Evolutionary conservation across 495 filamentous ascomycete species (phyloP), one percentile per base, ranked within the genome.

Genomic region (Penicillium parvum): DNA sequence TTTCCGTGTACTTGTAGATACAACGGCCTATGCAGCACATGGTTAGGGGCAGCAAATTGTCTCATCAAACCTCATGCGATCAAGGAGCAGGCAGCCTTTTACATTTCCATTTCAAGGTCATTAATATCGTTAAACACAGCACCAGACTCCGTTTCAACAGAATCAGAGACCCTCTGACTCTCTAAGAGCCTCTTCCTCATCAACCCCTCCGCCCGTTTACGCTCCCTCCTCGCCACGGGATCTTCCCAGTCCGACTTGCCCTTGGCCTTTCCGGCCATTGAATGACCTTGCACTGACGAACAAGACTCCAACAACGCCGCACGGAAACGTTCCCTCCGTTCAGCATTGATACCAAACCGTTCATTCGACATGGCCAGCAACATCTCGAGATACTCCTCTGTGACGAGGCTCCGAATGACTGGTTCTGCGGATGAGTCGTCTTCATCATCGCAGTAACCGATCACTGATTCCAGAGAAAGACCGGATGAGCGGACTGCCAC

Each of bases 401-500:
- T 3, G 25, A 27, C 25, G n/a, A 27, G 25, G 8, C 27, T 81
- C 67, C 0, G 60, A 11, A 67, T 47, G 7, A 71, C 52, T 8
- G 63, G 57, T 34, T 65, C 64, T n/a, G n/a, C n/a, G n/a, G n/a
- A n/a, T n/a, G n/a, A n/a, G 10, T 48, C 53, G 8, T 63, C 52
- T 17, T 74, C 54, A 10, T 67, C 63, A 22, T 64, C 63, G 23
- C 35, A 60, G 40, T 76, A 74, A 0, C 86, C 90, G 18, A 96
- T 76, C 21, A 95, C 63, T 1, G 82, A 84, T 58, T 95, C 88
- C 37, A 96, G 77, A 1, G 76, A 74, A 7, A 96, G 67, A 0
- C 90, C 90, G 54, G 82, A 80, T 2, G 85, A 88, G 26, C 90
- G 79, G 6, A 96, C 75, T 2, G 84, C 91, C 4, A 96, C 83